Conservation (phyloP, 257 asterid genomes). For the Penstemon newberryi region DNA sequence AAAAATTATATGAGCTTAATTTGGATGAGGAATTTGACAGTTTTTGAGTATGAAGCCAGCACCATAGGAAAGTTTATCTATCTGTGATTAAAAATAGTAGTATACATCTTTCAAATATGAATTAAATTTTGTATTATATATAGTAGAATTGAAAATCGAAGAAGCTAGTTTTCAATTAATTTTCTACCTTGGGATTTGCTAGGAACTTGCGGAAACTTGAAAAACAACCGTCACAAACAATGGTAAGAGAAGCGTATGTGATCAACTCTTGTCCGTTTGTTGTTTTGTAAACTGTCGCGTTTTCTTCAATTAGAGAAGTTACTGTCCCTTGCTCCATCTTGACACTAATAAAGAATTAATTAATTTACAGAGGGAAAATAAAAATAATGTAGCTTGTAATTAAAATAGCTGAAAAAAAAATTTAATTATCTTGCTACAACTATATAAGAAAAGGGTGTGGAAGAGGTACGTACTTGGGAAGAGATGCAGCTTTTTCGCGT, state of each 20-base stretch:
- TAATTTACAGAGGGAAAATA: too few relatives aligned
- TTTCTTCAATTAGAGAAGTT: constrained; percentile 43
- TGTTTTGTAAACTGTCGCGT: constrained; percentile 38
- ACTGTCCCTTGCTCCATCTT: constrained; percentile 45
- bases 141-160: background rate
- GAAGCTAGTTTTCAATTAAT: background rate
- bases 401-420: too few relatives aligned
- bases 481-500: constrained; percentile 30
- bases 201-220: background rate
- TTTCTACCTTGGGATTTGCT: too few relatives aligned
- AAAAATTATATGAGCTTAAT: constrained; percentile 51
- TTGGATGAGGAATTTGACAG: constrained; percentile 40
- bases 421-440: too few relatives aligned
- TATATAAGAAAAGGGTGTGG: too few relatives aligned
- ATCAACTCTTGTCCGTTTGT: constrained; percentile 38
- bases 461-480: constrained; percentile 23
- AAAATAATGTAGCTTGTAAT: too few relatives aligned
- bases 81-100: constrained; percentile 29
- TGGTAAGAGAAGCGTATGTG: constrained; percentile 32
- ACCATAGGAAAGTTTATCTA: constrained; percentile 49
- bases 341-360: background rate
- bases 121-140: background rate
- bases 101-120: background rate
- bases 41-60: constrained; percentile 49
- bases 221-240: constrained; percentile 34